Conservation (phyloP, 108 stramenopile species). For the Nannochloropsis salina region DNA sequence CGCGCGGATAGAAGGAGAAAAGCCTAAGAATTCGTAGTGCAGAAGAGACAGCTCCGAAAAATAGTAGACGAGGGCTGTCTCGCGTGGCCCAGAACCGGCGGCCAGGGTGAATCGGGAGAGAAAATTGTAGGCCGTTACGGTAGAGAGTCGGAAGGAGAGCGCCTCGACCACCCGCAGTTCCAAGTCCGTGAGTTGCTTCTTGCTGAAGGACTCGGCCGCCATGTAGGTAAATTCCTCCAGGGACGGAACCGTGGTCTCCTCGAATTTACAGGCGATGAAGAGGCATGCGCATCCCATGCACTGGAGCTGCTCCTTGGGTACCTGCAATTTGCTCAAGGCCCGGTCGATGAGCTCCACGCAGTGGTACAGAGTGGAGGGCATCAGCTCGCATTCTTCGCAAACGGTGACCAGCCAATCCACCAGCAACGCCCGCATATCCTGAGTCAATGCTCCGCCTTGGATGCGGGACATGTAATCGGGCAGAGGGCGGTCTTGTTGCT, state of each 20-base stretch:
- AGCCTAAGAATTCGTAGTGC: not conserved
- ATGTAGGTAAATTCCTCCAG: not conserved
- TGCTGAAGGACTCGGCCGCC: constrained; percentile 1
- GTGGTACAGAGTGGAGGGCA: constrained; percentile 16
- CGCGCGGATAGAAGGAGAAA: constrained; percentile 16
- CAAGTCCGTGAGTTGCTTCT: constrained; percentile 12
- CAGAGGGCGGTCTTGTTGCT: not conserved
- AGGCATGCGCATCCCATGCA: not conserved
- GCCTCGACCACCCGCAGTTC: not conserved
- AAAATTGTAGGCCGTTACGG: not conserved
- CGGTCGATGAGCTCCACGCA: constrained; percentile 14
- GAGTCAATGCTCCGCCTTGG: constrained; percentile 13
- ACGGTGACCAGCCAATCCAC: constrained; percentile 11
- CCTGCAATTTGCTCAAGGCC: not conserved
- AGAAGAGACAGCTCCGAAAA: not conserved
- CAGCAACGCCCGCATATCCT: not conserved
- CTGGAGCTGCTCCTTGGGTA: constrained; percentile 13
- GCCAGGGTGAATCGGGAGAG: not conserved
- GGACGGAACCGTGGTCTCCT: not conserved
- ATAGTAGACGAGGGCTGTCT: not conserved
- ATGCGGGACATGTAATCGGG: not conserved
- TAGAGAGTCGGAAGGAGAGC: not conserved
- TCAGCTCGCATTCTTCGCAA: constrained; percentile 17
- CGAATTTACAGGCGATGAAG: constrained; percentile 14
- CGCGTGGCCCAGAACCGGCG: not conserved